Evolutionary conservation across 306 rosid genomes (phyloP).

Genomic region (Rubus parviflorus): DNA sequence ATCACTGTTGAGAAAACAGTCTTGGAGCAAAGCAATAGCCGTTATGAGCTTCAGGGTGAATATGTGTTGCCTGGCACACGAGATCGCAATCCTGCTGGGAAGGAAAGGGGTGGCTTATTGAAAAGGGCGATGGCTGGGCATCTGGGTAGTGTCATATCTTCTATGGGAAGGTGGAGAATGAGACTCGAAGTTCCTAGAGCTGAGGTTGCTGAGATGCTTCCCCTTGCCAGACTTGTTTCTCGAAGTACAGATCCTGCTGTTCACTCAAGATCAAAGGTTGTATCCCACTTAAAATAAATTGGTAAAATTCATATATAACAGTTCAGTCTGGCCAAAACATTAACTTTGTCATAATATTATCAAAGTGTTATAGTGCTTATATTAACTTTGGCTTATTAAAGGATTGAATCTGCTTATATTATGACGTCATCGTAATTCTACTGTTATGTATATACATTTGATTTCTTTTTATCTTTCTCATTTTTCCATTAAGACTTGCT

Average conservation of each 20-base stretch:
- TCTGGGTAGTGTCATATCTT: slow-evolving; percentile 84
- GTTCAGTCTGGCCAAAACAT: slow-evolving; percentile 13
- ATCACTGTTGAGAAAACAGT: slow-evolving; percentile 86
- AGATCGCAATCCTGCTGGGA: slow-evolving; percentile 52
- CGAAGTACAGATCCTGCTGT: slow-evolving; percentile 83
- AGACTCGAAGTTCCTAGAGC: slow-evolving; percentile 81
- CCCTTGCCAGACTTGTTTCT: slow-evolving; percentile 87
- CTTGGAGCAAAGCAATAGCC: slow-evolving; percentile 84
- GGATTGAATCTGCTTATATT: neutral
- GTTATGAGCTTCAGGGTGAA: slow-evolving; percentile 97
- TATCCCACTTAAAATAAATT: slow-evolving; percentile 29
- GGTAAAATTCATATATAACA: neutral
- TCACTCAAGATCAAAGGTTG: slow-evolving; percentile 91
- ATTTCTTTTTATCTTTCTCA: neutral
- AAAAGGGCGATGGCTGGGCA: slow-evolving; percentile 62
- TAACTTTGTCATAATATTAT: neutral
- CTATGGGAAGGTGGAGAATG: slow-evolving; percentile 99
- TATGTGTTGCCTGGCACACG: slow-evolving; percentile 82
- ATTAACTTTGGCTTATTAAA: neutral
- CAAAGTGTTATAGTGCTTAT: neutral
- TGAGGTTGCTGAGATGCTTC: slow-evolving; percentile 97
- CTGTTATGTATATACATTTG: neutral
- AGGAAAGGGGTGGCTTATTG: slow-evolving; percentile 51
- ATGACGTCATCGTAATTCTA: neutral
- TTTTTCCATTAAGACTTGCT: neutral